Evolutionary conservation across 1,284 basidiomycete species (phyloP).

Genomic region (Apiotrichum gamsii): DNA sequence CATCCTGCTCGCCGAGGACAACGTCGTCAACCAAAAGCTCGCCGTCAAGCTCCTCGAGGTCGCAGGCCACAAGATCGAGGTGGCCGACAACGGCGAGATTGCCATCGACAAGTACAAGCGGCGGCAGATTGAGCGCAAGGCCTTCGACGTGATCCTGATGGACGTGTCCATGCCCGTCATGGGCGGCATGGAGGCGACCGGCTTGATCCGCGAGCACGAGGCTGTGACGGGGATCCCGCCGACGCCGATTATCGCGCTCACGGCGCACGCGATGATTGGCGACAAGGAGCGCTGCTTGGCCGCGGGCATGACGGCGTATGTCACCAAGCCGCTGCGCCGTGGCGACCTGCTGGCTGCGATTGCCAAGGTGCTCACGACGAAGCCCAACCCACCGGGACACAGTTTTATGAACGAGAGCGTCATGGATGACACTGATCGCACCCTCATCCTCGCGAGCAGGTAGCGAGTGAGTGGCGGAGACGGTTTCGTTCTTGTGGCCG

Average conservation of each 20-base stretch:
- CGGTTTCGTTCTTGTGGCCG: no score
- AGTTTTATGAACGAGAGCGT: slow-evolving; percentile 6
- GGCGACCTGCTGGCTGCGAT: slow-evolving; percentile 45
- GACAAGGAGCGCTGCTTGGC: slow-evolving; percentile 88
- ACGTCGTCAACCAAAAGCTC: slow-evolving; percentile 86
- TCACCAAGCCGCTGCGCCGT: slow-evolving; percentile 29
- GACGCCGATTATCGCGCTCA: slow-evolving; percentile 92
- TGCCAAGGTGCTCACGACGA: slow-evolving; percentile 37
- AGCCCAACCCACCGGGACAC: slow-evolving; percentile 6
- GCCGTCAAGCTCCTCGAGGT: slow-evolving; percentile 97
- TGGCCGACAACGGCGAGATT: slow-evolving; percentile 89
- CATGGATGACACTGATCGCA: slow-evolving; percentile 11
- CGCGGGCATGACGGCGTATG: slow-evolving; percentile 55
- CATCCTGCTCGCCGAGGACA: slow-evolving; percentile 96
- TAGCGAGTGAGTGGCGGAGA: no score
- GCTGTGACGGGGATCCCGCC: slow-evolving; percentile 62
- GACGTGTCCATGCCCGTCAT: slow-evolving; percentile 96
- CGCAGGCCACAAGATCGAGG: slow-evolving; percentile 91
- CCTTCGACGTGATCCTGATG: slow-evolving; percentile 91
- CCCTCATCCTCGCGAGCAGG: slow-evolving; percentile 14
- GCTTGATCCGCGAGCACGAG: slow-evolving; percentile 61
- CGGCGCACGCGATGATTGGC: slow-evolving; percentile 75
- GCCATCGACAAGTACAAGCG: slow-evolving; percentile 46
- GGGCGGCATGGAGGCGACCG: slow-evolving; percentile 53
- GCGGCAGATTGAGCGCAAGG: slow-evolving; percentile 48